These are phyloP conservation scores for Xylaria arbuscula DNA, from an alignment of 2,329 filamentous ascomycete genomes.

Conservation along the genomic window DNA sequence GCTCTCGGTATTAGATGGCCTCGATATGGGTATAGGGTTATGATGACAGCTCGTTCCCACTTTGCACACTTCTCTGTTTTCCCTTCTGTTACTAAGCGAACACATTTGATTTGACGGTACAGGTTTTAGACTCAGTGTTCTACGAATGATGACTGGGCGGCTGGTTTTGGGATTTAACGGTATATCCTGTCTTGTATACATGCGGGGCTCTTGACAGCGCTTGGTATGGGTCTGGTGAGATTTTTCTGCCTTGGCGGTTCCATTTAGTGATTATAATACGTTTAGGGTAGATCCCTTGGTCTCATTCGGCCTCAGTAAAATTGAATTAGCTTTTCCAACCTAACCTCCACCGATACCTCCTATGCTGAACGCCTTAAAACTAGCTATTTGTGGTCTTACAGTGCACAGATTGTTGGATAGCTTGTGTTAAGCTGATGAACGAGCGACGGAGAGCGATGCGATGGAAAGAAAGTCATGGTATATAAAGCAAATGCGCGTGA, in stretches of 20 bases:
- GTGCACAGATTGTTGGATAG: too few relatives aligned
- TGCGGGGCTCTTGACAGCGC: conserved; percentile 2
- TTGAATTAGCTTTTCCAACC: conserved; percentile 5
- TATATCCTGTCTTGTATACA: conserved; percentile 26
- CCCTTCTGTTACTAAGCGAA: conserved; percentile 16
- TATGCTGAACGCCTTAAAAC: not conserved
- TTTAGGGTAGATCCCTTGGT: conserved; percentile 17
- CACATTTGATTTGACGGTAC: conserved; percentile 6
- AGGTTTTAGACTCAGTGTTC: conserved; percentile 6
- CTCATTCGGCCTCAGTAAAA: conserved; percentile 9
- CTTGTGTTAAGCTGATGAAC: too few relatives aligned
- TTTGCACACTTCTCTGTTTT: conserved; percentile 7
- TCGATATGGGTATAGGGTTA: conserved; percentile 43
- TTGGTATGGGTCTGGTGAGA: not conserved
- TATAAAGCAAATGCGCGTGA: too few relatives aligned
- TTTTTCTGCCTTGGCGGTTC: conserved; percentile 5
- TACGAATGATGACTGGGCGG: conserved; percentile 12
- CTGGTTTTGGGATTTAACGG: conserved; percentile 11
- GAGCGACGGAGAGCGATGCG: too few relatives aligned
- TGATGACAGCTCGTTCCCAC: conserved; percentile 34
- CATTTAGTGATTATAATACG: conserved; percentile 17
- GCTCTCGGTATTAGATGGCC: conserved; percentile 42
- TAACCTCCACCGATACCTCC: not conserved
- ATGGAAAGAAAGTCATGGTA: too few relatives aligned
- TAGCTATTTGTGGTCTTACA: too few relatives aligned